A percentile compares a stretch with the other conserved stretches of the same genome.
Evolutionary conservation across 495 filamentous ascomycete species (phyloP).

Genomic region (Entonaema liquescens): DNA sequence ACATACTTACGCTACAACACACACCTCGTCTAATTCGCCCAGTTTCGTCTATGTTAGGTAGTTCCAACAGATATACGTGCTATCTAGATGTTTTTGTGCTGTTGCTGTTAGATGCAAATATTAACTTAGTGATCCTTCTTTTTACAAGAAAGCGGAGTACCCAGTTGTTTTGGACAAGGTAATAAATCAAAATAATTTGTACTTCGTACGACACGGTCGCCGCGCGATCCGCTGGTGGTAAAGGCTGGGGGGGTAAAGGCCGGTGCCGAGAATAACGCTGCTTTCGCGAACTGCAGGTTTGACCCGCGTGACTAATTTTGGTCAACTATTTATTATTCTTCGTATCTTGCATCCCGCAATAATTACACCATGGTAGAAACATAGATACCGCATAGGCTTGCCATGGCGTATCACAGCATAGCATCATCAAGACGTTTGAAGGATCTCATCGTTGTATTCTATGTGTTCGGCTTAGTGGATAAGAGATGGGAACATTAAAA

Average conservation of each 20-base stretch:
- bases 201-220: background rate
- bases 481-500: background rate
- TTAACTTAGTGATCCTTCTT: background rate
- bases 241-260: background rate
- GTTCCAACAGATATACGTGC: background rate
- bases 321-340: background rate
- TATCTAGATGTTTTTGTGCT: background rate
- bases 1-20: background rate
- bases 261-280: background rate
- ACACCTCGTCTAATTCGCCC: background rate
- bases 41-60: background rate
- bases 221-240: background rate
- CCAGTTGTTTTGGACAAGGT: constrained; percentile 5
- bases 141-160: constrained; percentile 13
- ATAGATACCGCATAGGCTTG: background rate
- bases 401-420: background rate
- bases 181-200: background rate
- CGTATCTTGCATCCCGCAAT: background rate
- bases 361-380: background rate
- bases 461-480: background rate
- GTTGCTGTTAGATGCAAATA: constrained; percentile 17
- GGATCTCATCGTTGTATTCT: constrained; percentile 20
- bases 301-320: constrained; percentile 4
- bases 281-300: background rate
- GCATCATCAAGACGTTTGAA: constrained; percentile 16